Conservation (phyloP, 768 basidiomycete species). For the Calocybe gangraenosa region DNA sequence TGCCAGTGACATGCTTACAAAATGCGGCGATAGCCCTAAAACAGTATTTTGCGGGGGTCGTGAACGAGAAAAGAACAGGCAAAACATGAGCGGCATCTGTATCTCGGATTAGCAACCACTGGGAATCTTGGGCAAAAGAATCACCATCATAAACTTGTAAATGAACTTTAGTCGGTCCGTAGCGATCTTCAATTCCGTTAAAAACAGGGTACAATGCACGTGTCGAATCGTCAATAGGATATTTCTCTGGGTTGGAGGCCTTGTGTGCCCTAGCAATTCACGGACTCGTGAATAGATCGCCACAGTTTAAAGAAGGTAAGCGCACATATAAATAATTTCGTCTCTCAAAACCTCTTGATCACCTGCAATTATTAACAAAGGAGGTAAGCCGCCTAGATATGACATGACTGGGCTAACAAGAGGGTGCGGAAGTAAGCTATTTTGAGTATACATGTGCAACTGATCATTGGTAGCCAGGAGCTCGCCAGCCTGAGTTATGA, state of each 20-base stretch:
- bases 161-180: conserved; percentile 76
- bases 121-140: conserved; percentile 14
- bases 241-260: conserved; percentile 79
- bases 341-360: conserved; percentile 91
- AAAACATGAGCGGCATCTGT: conserved; percentile 69
- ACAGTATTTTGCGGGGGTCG: conserved; percentile 76
- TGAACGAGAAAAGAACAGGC: conserved; percentile 71
- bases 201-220: conserved; percentile 54
- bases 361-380: conserved; percentile 78
- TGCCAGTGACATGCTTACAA: conserved; percentile 59
- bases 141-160: conserved; percentile 89
- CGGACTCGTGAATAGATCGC: conserved; percentile 1
- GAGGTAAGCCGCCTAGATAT: conserved; percentile 89
- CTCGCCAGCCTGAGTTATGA: conserved; percentile 49
- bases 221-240: conserved; percentile 41
- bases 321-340: conserved; percentile 84
- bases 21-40: conserved; percentile 76
- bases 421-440: conserved; percentile 73
- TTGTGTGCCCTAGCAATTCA: conserved; percentile 68
- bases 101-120: conserved; percentile 16
- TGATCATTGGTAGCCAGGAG: conserved; percentile 55
- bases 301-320: conserved; percentile 10
- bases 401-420: conserved; percentile 76
- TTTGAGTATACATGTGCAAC: conserved; percentile 84
- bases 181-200: conserved; percentile 47